phyloP scores from a whole-genome alignment of 2,329 filamentous ascomycete genomes.

The Aspergillus candidus region DNA sequence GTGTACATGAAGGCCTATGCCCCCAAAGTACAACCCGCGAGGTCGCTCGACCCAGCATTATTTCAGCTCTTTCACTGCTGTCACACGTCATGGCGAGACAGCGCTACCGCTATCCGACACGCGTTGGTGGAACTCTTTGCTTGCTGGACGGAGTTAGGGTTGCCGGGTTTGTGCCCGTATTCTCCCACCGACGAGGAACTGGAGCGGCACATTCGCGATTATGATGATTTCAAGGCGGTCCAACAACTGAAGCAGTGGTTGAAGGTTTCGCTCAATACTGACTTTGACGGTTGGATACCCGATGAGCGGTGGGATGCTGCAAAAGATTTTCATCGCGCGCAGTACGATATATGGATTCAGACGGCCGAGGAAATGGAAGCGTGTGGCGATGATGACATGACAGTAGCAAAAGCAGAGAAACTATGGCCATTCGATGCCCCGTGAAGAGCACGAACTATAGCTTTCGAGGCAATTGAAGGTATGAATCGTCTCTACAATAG shows the following conservation, averaged over 20 bases:
- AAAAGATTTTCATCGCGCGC: conserved; percentile 20
- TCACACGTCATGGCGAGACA: conserved; percentile 25
- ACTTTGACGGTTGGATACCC: conserved; percentile 29
- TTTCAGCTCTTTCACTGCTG: conserved; percentile 29
- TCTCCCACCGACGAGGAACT: conserved; percentile 21
- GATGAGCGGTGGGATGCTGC: conserved; percentile 26
- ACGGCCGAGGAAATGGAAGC: conserved; percentile 19
- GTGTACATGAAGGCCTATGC: conserved; percentile 17
- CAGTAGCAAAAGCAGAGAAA: conserved; percentile 19
- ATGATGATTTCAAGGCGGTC: conserved; percentile 27
- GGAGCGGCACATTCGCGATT: conserved; percentile 18
- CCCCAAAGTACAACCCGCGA: conserved; percentile 22
- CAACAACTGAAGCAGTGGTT: conserved; percentile 27
- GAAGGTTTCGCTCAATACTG: conserved; percentile 19
- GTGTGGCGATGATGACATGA: conserved; percentile 15
- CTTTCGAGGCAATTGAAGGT: no score
- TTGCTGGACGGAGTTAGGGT: conserved; percentile 20
- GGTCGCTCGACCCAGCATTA: conserved; percentile 21
- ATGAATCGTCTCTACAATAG: no score
- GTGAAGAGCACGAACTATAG: conserved; percentile 2
- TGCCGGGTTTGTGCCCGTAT: conserved; percentile 23
- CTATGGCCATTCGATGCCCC: conserved; percentile 26
- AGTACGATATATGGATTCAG: conserved; percentile 27
- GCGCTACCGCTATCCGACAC: conserved; percentile 22
- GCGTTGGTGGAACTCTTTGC: conserved; percentile 26